Conservation (phyloP, 2,329 filamentous ascomycete genomes). For the Neophaeococcomyces mojaviensis region DNA sequence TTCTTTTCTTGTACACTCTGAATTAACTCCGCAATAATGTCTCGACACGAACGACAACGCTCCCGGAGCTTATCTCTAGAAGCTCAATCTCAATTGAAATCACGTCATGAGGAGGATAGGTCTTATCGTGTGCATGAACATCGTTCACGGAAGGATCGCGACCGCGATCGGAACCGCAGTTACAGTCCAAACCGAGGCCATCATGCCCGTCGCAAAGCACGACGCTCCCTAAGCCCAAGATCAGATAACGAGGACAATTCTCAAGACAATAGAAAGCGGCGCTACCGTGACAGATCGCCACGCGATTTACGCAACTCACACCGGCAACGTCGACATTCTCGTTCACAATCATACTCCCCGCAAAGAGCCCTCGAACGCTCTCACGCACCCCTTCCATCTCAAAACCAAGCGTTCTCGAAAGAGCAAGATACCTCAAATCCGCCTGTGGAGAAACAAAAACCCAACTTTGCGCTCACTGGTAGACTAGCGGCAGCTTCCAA, state of each 20-base stretch:
- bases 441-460: slow-evolving; percentile 65
- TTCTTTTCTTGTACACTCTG: too few relatives aligned
- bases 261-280: not conserved
- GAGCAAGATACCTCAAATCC: slow-evolving; percentile 26
- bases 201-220: not conserved
- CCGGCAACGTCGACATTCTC: not conserved
- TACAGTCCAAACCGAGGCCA: not conserved
- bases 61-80: too few relatives aligned
- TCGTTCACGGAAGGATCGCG: not conserved
- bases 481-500: slow-evolving; percentile 84
- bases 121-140: not conserved
- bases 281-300: slow-evolving; percentile 5
- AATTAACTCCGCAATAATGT: too few relatives aligned
- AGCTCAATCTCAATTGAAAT: too few relatives aligned
- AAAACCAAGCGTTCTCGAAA: slow-evolving; percentile 36
- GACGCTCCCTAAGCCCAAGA: not conserved
- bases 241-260: not conserved
- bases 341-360: slow-evolving; percentile 7
- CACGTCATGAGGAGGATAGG: not conserved
- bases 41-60: too few relatives aligned
- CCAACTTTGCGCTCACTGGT: slow-evolving; percentile 76
- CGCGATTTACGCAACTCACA: not conserved
- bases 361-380: slow-evolving; percentile 9
- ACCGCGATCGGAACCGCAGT: not conserved
- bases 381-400: slow-evolving; percentile 36